phyloP scores from a whole-genome alignment of 352 stramenopile species.

The Pythium dissimile region DNA sequence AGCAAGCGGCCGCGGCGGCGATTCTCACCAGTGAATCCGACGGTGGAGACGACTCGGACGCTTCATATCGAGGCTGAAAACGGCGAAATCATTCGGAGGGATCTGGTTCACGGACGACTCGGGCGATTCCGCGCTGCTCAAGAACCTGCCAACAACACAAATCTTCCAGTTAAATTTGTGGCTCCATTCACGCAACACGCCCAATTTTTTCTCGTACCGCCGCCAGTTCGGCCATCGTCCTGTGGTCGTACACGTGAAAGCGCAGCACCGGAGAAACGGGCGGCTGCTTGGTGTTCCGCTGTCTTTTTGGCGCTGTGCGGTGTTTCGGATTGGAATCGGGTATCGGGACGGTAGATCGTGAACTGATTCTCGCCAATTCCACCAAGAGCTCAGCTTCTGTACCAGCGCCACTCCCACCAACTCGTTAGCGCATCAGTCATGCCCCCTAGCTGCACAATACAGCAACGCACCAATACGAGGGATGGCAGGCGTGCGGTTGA shows the following conservation, averaged over 20 bases:
- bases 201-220: neutral
- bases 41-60: constrained; percentile 21
- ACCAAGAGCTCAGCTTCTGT: constrained; percentile 18
- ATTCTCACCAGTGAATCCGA: constrained; percentile 20
- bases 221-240: constrained; percentile 6
- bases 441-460: too few species aligned
- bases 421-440: too few species aligned
- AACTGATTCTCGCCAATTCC: neutral
- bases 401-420: neutral
- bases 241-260: constrained; percentile 12
- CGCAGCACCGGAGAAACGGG: neutral
- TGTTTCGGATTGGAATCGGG: neutral
- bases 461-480: constrained; percentile 50
- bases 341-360: neutral
- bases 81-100: neutral
- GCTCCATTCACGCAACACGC: neutral
- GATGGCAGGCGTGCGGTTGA: constrained; percentile 46
- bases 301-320: too few species aligned
- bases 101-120: neutral
- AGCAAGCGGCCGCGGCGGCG: constrained; percentile 5
- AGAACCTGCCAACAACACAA: neutral
- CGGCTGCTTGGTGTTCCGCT: neutral
- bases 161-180: neutral
- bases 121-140: constrained; percentile 6
- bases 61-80: constrained; percentile 13